A percentile compares a stretch with the other conserved stretches of the same genome.
These are phyloP conservation scores for Areca catechu DNA, from an alignment of 176 grass and related monocot genomes.

Conservation along the genomic window DNA sequence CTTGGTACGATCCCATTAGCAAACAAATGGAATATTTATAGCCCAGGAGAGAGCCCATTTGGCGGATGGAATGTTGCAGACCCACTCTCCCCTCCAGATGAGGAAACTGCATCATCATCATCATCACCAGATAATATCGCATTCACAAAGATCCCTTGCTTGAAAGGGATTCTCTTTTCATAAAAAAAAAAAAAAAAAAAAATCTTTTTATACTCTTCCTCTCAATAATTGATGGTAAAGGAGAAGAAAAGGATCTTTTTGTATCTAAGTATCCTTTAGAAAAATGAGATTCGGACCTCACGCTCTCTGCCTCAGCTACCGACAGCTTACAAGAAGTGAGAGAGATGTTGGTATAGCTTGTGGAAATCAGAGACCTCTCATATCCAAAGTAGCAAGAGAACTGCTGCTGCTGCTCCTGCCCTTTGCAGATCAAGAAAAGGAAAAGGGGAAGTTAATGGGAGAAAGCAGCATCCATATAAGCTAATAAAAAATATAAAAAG, in stretches of 20 bases:
- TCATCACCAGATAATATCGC: conserved; percentile 58
- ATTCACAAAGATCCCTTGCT: too few relatives aligned
- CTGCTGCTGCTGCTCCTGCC: conserved; percentile 25
- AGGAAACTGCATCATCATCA: conserved; percentile 52
- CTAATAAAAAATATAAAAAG: too few relatives aligned
- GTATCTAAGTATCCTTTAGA: too few relatives aligned
- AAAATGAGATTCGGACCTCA: too few relatives aligned
- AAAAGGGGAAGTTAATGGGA: conserved; percentile 11
- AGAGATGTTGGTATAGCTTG: conserved; percentile 13
- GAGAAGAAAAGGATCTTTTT: too few relatives aligned
- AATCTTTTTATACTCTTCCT: too few relatives aligned
- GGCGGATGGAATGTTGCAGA: conserved; percentile 83
- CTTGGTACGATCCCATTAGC: conserved; percentile 79
- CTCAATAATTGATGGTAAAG: too few relatives aligned
- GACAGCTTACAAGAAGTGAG: neutral
- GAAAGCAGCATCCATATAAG: conserved; percentile 25
- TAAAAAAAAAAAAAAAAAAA: too few relatives aligned
- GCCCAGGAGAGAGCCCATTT: conserved; percentile 7
- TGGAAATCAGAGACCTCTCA: conserved; percentile 37
- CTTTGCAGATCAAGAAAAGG: conserved; percentile 22
- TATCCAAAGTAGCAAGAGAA: conserved; percentile 45
- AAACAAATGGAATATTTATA: conserved; percentile 88
- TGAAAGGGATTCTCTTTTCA: too few relatives aligned
- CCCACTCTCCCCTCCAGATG: conserved; percentile 27
- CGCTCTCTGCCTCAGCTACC: neutral